These are phyloP conservation scores for Hyaloscypha finlandica DNA, from an alignment of 495 filamentous ascomycete species.

Conservation along the genomic window DNA sequence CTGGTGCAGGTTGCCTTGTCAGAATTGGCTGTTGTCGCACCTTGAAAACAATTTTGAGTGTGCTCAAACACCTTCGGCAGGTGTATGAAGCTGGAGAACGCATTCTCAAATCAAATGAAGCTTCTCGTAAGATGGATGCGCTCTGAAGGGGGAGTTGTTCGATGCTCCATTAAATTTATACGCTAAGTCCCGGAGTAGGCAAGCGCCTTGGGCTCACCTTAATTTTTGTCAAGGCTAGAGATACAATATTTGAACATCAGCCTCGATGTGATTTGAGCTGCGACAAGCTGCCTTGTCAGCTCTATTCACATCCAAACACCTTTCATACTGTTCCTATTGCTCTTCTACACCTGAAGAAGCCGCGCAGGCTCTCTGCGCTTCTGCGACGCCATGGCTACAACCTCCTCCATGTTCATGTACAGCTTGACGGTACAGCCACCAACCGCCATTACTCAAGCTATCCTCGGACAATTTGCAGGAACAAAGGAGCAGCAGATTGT, in stretches of 20 bases:
- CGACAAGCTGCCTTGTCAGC: slow-evolving; percentile 28
- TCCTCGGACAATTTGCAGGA: slow-evolving; percentile 91
- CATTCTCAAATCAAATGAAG: slow-evolving; percentile 14
- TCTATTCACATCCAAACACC: not conserved
- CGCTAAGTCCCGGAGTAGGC: not conserved
- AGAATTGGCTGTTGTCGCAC: slow-evolving; percentile 2
- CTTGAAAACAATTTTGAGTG: slow-evolving; percentile 19
- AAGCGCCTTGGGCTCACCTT: slow-evolving; percentile 8
- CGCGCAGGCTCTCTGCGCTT: slow-evolving; percentile 56
- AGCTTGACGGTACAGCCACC: slow-evolving; percentile 91
- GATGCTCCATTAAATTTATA: not conserved
- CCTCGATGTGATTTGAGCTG: slow-evolving; percentile 29
- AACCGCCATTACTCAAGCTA: slow-evolving; percentile 83
- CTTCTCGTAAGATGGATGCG: not conserved
- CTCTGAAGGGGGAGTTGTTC: slow-evolving; percentile 9
- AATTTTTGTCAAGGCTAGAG: not conserved
- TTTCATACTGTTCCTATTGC: not conserved
- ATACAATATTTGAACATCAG: not conserved
- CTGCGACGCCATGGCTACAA: slow-evolving; percentile 81
- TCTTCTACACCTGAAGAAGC: slow-evolving; percentile 30
- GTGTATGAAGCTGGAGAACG: slow-evolving; percentile 29
- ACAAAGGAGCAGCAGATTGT: slow-evolving; percentile 96
- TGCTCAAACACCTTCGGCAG: slow-evolving; percentile 30
- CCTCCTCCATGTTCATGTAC: slow-evolving; percentile 97
- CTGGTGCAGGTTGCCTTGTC: slow-evolving; percentile 13